Conservation (phyloP, 352 stramenopile species). For the Pythium phragmiticola region DNA sequence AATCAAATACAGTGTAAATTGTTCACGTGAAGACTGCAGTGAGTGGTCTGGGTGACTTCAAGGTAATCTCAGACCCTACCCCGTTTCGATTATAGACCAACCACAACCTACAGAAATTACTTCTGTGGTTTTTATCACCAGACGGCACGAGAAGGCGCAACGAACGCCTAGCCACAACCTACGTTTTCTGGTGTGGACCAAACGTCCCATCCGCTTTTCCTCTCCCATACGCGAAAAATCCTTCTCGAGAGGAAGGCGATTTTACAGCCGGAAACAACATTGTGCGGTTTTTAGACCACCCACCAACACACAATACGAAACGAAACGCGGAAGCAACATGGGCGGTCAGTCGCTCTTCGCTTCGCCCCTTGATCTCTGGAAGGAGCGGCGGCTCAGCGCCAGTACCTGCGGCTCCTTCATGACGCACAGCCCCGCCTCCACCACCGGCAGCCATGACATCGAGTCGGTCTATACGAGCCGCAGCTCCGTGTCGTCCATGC, state of each 20-base stretch:
- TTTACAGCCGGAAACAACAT: background rate
- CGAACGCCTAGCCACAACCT: background rate
- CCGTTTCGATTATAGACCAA: constrained; percentile 13
- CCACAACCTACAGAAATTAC: background rate
- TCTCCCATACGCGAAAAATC: constrained; percentile 9
- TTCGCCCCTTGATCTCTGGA: constrained; percentile 22
- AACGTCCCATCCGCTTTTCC: background rate
- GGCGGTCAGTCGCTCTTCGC: constrained; percentile 20
- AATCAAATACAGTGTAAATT: constrained; percentile 4
- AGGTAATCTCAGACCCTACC: constrained; percentile 18
- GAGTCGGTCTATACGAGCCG: constrained; percentile 26
- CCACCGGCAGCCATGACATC: constrained; percentile 15
- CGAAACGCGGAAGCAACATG: background rate
- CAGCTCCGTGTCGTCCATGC: constrained; percentile 19
- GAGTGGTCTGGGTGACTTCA: constrained; percentile 23
- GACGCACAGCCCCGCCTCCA: constrained; percentile 19
- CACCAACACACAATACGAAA: background rate
- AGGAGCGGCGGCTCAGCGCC: constrained; percentile 44
- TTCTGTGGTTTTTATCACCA: background rate
- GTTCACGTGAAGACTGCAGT: constrained; percentile 18
- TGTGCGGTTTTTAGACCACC: background rate
- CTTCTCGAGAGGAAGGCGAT: constrained; percentile 1
- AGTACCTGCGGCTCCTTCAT: constrained; percentile 49
- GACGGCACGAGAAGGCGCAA: background rate
- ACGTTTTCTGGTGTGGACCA: constrained; percentile 13